Base-by-base conservation (phyloP, 371 early-diverging fungal genomes). In the Actinomortierella wolfii region DNA sequence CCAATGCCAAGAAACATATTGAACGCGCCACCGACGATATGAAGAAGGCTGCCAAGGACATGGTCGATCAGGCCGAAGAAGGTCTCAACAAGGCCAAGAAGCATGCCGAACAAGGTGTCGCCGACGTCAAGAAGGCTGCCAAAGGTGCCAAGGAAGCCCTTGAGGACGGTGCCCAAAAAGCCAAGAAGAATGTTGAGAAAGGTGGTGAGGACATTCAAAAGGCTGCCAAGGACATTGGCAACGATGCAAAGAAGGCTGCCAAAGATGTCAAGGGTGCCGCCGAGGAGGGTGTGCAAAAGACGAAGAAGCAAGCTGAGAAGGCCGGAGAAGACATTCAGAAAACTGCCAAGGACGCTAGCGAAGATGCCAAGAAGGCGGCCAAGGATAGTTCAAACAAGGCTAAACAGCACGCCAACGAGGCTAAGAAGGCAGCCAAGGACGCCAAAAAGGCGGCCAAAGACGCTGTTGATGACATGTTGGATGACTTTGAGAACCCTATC, bases 401-500 rank as follows among this genome's bases (percentile, higher is more conserved):
- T 39, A 41, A 63, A 14, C 34, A 64, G 3, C 34, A 29, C 28
- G 49, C 21, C 23, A 43, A 63, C 17, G 24, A 51, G n/a, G 41
- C 29, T 0, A 55, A 68, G 40, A 43, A 62, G 24, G 41, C 56
- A 3, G 55, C 29, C 34, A 59, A 58, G 25, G 51, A 26, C 18
- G 45, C 20, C 3, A 15, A 45, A 15, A 45, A 45, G 20, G 45
- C 44, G 0, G 51, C 51, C 15, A 56, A 50, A 11, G 34, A 34
- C 34, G 34, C 28, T 2, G 41, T 47, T 14, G 52, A 62, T 0
- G 58, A 58, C 41, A 26, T 49, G 25, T 20, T 46, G 0, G 64
- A 64, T 5, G 70, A 61, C 8, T 62, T 63, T 56, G 64, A 68
- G 7, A 59, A 63, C 13, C 56, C 59, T 24, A 40, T 42, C 23